Evolutionary conservation across 1,139 yeast genomes (phyloP).

Genomic region (Hansenula anomala): DNA sequence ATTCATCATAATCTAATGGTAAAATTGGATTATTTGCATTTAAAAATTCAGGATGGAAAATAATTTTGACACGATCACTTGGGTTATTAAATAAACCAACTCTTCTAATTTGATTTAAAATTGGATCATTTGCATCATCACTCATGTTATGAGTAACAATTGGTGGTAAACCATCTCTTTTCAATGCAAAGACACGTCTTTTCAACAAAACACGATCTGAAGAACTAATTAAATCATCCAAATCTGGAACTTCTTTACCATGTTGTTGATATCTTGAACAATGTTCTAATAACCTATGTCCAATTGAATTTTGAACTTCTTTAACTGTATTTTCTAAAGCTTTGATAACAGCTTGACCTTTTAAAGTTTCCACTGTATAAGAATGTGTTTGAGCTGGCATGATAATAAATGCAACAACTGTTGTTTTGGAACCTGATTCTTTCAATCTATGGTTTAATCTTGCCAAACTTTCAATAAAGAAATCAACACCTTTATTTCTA

Average conservation of each 20-base stretch:
- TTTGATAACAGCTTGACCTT: slow-evolving; percentile 93
- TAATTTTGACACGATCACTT: slow-evolving; percentile 87
- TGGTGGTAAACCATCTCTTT: slow-evolving; percentile 88
- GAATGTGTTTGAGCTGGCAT: slow-evolving; percentile 97
- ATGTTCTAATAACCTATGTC: slow-evolving; percentile 84
- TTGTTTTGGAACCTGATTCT: slow-evolving; percentile 76
- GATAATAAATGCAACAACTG: slow-evolving; percentile 96
- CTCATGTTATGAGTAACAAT: slow-evolving; percentile 98
- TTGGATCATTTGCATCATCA: slow-evolving; percentile 88
- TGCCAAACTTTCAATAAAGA: slow-evolving; percentile 90
- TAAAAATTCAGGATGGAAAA: slow-evolving; percentile 96
- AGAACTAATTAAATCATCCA: slow-evolving; percentile 81
- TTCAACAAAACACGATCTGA: slow-evolving; percentile 87
- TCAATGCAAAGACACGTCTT: slow-evolving; percentile 89
- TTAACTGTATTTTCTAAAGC: slow-evolving; percentile 86
- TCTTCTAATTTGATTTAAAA: slow-evolving; percentile 85
- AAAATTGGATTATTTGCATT: slow-evolving; percentile 93
- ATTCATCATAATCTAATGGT: slow-evolving; percentile 93
- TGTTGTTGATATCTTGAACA: slow-evolving; percentile 76
- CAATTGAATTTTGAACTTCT: slow-evolving; percentile 85
- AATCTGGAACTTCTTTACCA: slow-evolving; percentile 52
- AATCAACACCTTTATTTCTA: slow-evolving; percentile 95
- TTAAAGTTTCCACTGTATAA: slow-evolving; percentile 91
- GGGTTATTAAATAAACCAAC: slow-evolving; percentile 89
- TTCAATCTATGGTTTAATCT: slow-evolving; percentile 85